A percentile compares a stretch with the other conserved stretches of the same genome.
Conservation (phyloP, 2,329 filamentous ascomycete genomes). For the Ramichloridium luteum region DNA sequence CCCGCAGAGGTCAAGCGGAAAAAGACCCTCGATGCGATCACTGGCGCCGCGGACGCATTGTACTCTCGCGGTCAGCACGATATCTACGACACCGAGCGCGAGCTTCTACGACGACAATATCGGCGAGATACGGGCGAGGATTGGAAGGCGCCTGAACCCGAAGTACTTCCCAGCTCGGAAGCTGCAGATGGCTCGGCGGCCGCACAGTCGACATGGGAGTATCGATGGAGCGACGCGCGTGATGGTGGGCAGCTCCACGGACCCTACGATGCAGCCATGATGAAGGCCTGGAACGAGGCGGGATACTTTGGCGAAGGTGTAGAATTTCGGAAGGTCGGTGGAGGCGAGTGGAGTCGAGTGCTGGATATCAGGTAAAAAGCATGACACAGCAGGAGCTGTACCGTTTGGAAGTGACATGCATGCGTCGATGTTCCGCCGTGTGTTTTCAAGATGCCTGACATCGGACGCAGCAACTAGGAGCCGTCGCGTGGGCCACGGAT, state of each 20-base stretch:
- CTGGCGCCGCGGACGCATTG: constrained; percentile 77
- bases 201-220: constrained; percentile 57
- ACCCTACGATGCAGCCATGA: constrained; percentile 71
- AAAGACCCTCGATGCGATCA: constrained; percentile 67
- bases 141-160: constrained; percentile 46
- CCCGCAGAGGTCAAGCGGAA: constrained; percentile 58
- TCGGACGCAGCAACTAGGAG: too few species aligned
- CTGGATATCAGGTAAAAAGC: constrained; percentile 26
- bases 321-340: constrained; percentile 37
- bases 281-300: constrained; percentile 82
- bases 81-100: constrained; percentile 83
- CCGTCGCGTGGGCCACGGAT: too few species aligned
- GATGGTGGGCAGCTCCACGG: constrained; percentile 71
- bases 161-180: constrained; percentile 1
- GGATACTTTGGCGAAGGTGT: constrained; percentile 90
- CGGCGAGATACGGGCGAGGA: constrained; percentile 73
- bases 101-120: constrained; percentile 72
- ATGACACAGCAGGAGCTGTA: too few species aligned
- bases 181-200: constrained; percentile 1
- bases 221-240: constrained; percentile 77
- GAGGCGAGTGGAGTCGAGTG: constrained; percentile 31
- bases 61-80: constrained; percentile 72
- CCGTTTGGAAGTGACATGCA: too few species aligned
- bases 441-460: too few species aligned
- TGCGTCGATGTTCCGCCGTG: too few species aligned